phyloP scores from a whole-genome alignment of 192 early-diverging fungal genomes.

The Mortierella hygrophila region DNA sequence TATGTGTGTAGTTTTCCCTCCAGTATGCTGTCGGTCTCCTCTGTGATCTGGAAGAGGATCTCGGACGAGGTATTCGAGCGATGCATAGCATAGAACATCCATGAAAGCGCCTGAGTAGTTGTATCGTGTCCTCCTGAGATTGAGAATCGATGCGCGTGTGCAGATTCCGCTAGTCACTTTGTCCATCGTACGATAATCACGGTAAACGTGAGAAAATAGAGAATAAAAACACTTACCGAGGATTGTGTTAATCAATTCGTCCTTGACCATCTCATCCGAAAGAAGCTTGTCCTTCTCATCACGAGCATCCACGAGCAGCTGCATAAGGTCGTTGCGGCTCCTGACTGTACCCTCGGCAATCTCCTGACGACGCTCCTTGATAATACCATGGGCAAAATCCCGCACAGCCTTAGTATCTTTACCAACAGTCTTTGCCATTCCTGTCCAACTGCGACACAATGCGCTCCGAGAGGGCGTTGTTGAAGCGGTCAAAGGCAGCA shows the following conservation, averaged over 20 bases:
- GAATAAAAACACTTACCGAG: not conserved
- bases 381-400: slow-evolving; percentile 47
- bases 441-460: slow-evolving; percentile 31
- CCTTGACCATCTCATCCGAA: slow-evolving; percentile 57
- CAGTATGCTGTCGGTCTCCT: slow-evolving; percentile 48
- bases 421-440: slow-evolving; percentile 13
- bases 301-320: slow-evolving; percentile 57
- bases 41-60: slow-evolving; percentile 29
- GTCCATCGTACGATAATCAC: not conserved
- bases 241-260: slow-evolving; percentile 61
- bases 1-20: slow-evolving; percentile 8
- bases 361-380: slow-evolving; percentile 23
- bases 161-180: not conserved
- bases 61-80: slow-evolving; percentile 43
- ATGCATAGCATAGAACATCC: slow-evolving; percentile 63
- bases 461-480: slow-evolving; percentile 34
- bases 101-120: slow-evolving; percentile 66
- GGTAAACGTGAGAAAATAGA: not conserved
- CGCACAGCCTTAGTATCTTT: slow-evolving; percentile 37
- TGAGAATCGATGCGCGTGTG: not conserved
- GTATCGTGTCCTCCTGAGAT: slow-evolving; percentile 61
- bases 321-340: slow-evolving; percentile 51
- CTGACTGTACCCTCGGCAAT: not conserved
- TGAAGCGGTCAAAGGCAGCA: slow-evolving; percentile 63
- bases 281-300: slow-evolving; percentile 54